Evolutionary conservation across 1,284 basidiomycete species (phyloP).

Genomic region (Prillingera fragicola): DNA sequence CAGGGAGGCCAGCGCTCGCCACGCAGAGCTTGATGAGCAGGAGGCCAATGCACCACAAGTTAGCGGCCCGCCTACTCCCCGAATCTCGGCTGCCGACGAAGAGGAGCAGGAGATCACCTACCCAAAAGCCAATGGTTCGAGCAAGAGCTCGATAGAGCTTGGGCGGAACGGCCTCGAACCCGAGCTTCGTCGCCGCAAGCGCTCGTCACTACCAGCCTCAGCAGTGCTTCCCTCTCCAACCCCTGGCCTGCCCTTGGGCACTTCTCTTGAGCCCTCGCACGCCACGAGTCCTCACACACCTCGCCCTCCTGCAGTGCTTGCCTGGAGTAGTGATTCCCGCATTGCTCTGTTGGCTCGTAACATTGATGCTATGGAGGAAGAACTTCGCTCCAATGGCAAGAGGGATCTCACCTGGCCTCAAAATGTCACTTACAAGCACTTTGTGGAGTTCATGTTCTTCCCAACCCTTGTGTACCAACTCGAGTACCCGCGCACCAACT

Average conservation of each 20-base stretch:
- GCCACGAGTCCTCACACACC: slow-evolving; percentile 44
- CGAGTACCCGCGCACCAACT: slow-evolving; percentile 85
- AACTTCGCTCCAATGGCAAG: slow-evolving; percentile 65
- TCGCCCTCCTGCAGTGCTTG: slow-evolving; percentile 53
- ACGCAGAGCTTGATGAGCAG: slow-evolving; percentile 35
- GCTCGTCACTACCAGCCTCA: slow-evolving; percentile 19
- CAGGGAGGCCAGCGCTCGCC: slow-evolving; percentile 31
- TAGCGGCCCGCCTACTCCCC: slow-evolving; percentile 26
- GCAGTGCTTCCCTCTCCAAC: slow-evolving; percentile 34
- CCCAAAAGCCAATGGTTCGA: not conserved
- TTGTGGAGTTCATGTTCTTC: slow-evolving; percentile 79
- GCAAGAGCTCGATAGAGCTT: not conserved
- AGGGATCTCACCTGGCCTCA: slow-evolving; percentile 68
- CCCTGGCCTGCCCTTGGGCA: slow-evolving; percentile 38
- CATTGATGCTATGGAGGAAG: slow-evolving; percentile 69
- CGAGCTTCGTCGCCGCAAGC: slow-evolving; percentile 1
- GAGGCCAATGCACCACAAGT: slow-evolving; percentile 26
- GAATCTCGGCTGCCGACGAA: slow-evolving; percentile 42
- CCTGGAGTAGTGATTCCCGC: slow-evolving; percentile 64
- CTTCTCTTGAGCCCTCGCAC: slow-evolving; percentile 43
- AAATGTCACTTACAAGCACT: slow-evolving; percentile 79
- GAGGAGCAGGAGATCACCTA: slow-evolving; percentile 15
- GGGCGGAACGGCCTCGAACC: no score
- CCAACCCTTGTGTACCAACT: slow-evolving; percentile 95
- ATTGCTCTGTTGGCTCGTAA: slow-evolving; percentile 69